Base-by-base conservation (phyloP, 257 asterid species). In the Ophiorrhiza pumila region DNA sequence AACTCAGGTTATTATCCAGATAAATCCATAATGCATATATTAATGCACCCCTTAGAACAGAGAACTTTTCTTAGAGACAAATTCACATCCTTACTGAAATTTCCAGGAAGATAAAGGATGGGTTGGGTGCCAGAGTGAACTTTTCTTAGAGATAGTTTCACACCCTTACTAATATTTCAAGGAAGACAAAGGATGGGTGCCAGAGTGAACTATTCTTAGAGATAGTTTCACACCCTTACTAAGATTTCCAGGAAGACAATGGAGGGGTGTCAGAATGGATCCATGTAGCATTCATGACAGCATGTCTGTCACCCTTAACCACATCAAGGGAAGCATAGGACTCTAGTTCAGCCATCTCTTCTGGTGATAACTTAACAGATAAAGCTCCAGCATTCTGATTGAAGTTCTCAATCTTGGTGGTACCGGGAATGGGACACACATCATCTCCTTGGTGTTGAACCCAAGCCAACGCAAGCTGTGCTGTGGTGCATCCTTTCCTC, bases 381-480 rank as follows among this genome's bases (percentile, higher is more conserved):
- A 79, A 6, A 34, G 86, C 86, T 18, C 61, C 74, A 5, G 79
- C 41, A 53, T 82, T 82, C 71, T 76, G 69, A 34, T 74, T 76
- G 61, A 82, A 61, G 76, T 82, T 82, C 62, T 82, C 82, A 3
- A 70, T 59, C 76, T 79, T 82, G 59, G 84, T 79, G 55, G 86
- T 82, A 4, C 86, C 80, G 0, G 86, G 84, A 32, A 82, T 77
- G 46, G 86, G 86, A 43, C 74, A 71, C 10, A 82, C 77, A n/a
- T 74, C 84, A 29, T 76, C 73, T 39, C 86, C 82, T 50, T 41
- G 79, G 35, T 80, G 84, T 52, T 71, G 83, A 41, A 80, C 74
- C 84, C 87, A 77, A 22, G 87, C 84, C 78, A 83, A 72, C 37
- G 84, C 87, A 23, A 83, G 79, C 72, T 80, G 84, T 25, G 79